Base-by-base conservation (phyloP, 2,329 filamentous ascomycete genomes). In the Colletotrichum sp. region DNA sequence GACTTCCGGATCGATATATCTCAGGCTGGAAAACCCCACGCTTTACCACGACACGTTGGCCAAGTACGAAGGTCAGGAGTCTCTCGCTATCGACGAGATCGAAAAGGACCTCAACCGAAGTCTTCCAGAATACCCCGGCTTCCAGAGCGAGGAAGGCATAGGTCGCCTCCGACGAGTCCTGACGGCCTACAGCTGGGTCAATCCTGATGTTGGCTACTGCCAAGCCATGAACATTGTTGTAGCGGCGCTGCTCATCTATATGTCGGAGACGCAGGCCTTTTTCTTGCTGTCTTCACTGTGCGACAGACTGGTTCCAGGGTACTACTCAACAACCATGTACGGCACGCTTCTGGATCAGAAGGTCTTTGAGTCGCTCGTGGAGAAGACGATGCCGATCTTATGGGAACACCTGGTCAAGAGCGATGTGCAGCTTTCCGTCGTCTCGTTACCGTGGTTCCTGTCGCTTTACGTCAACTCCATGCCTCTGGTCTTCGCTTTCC, bases 171-270 rank as follows among this genome's bases (percentile, higher is more conserved):
- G 97, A 76, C 92, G 96, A 74, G 97, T 99, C 49, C 89, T 99
- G 71, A 99, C 96, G 3, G 97, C 97, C 6, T 99, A 99, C 87
- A 98, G 96, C 86, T 99, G 97, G 97, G 95, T 94, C 65, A 97
- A 99, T 81, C 91, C 95, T 69, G 96, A 98, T 79, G 96, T 99
- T 71, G 97, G 97, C 79, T 99, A 99, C 85, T 99, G 97, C 84
- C 97, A 99, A 86, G 97, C 97, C 77, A 99, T 99, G 97, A 99
- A 99, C 85, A 99, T 99, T 80, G 97, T 99, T 39, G 96, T 98
- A 71, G 97, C 97, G 21, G 97, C 97, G n/a, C 88, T 99, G 74
- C 90, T 99, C 80, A 99, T 99, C 89, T 99, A 99, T 88, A 98
- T 98, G 93, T 99, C 96, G 10, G 97, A 99, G 85, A 86, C 94